phyloP scores from a whole-genome alignment of 306 rosid genomes.

The Vicia faba region DNA sequence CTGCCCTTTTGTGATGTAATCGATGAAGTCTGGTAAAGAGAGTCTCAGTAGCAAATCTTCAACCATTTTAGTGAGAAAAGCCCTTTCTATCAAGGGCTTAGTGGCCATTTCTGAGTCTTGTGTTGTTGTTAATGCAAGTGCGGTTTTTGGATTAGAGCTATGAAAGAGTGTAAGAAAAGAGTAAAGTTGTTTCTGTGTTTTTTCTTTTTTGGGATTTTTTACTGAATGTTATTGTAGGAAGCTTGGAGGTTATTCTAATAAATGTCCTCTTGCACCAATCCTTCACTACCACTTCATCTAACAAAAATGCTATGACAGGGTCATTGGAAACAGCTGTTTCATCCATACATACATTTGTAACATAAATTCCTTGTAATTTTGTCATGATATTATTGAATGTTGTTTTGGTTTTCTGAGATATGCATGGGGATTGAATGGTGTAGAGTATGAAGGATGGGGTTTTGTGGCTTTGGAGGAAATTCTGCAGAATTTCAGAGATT shows the following conservation, averaged over 20 bases:
- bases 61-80: neutral
- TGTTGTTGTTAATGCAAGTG: neutral
- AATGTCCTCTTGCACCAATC: conserved; percentile 98
- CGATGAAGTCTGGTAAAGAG: neutral
- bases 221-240: no score
- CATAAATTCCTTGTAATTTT: no score
- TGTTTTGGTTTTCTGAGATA: no score
- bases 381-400: no score
- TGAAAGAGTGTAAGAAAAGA: neutral
- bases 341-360: conserved; percentile 97
- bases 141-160: neutral
- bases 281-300: conserved; percentile 99
- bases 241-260: no score
- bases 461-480: no score
- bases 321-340: conserved; percentile 98
- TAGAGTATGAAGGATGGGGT: no score
- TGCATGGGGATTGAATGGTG: no score
- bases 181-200: no score
- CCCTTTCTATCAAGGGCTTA: neutral
- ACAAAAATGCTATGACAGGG: conserved; percentile 94
- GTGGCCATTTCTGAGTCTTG: neutral
- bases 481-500: no score
- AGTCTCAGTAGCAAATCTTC: neutral
- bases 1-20: conserved; percentile 10
- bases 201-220: no score